Percentiles rank a stretch among this genome's conserved stretches.
phyloP scores from a whole-genome alignment of 2,329 filamentous ascomycete species.

The Talaromyces sp. region DNA sequence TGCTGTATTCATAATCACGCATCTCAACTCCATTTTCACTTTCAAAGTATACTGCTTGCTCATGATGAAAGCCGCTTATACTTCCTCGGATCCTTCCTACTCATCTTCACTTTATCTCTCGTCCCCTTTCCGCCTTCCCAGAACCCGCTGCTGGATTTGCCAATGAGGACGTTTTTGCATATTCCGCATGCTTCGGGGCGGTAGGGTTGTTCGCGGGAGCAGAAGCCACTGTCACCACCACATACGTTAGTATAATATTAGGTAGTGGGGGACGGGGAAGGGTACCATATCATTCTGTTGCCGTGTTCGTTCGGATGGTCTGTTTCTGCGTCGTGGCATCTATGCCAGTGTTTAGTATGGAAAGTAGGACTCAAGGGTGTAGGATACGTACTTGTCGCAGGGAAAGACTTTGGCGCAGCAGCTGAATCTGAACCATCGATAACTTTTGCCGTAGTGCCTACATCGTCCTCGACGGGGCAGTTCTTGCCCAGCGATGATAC shows the following conservation, averaged over 20 bases:
- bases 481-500: conserved; percentile 55
- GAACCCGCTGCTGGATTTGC: conserved; percentile 67
- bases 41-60: neutral
- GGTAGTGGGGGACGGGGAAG: neutral
- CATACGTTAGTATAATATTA: neutral
- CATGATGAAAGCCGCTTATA: conserved; percentile 12
- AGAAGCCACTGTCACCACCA: conserved; percentile 57
- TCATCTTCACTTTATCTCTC: conserved; percentile 69
- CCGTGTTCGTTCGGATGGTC: conserved; percentile 79
- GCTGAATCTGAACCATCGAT: conserved; percentile 59
- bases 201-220: conserved; percentile 78
- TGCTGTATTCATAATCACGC: neutral
- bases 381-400: conserved; percentile 52
- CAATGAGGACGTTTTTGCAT: conserved; percentile 69
- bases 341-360: conserved; percentile 26
- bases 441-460: conserved; percentile 55
- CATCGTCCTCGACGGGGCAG: conserved; percentile 55
- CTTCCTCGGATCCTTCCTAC: conserved; percentile 55
- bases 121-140: conserved; percentile 87
- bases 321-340: conserved; percentile 70
- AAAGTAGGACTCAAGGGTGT: neutral
- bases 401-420: conserved; percentile 59
- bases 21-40: neutral
- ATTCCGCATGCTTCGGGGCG: conserved; percentile 71
- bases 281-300: conserved; percentile 73